Conservation (phyloP, 306 rosid species). For the Cucumis hystrix region DNA sequence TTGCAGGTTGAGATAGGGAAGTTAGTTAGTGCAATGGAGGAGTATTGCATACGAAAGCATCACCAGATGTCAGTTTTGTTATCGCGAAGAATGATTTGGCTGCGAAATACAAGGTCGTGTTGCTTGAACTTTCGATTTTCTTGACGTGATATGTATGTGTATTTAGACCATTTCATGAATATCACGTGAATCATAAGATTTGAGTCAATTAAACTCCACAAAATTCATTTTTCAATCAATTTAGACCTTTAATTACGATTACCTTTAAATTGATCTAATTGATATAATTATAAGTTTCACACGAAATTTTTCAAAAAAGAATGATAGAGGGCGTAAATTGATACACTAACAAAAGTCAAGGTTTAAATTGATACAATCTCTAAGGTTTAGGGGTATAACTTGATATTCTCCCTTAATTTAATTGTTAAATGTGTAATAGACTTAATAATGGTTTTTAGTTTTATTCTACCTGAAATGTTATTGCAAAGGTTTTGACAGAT, state of each 20-base stretch:
- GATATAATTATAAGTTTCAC: no score
- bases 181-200: no score
- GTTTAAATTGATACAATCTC: no score
- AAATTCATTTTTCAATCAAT: no score
- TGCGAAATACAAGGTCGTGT: conserved; percentile 76
- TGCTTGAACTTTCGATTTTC: neutral
- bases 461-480: neutral
- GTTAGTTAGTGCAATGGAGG: conserved; percentile 83
- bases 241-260: no score
- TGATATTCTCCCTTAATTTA: neutral
- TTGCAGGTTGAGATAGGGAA: conserved; percentile 59
- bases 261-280: no score
- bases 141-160: neutral
- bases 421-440: neutral
- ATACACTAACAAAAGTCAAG: no score
- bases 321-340: no score
- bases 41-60: conserved; percentile 45
- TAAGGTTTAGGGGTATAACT: no score
- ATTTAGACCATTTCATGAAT: neutral
- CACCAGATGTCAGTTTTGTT: conserved; percentile 65
- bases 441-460: neutral
- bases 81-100: conserved; percentile 83
- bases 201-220: no score
- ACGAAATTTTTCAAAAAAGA: no score
- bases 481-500: neutral